Conservation (phyloP, 805 yeast genomes). For the Ogataea paradorogensis region DNA sequence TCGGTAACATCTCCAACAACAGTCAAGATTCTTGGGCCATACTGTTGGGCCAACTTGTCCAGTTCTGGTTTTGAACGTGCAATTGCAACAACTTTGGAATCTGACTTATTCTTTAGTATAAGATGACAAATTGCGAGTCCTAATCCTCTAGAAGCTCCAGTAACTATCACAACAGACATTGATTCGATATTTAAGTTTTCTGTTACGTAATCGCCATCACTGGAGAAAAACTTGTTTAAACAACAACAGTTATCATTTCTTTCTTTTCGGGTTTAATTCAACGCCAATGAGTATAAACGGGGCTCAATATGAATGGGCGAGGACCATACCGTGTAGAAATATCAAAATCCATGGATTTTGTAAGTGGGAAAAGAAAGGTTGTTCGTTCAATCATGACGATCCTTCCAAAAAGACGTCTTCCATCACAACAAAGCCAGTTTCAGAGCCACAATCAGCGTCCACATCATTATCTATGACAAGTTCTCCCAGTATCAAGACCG, state of each 20-base stretch:
- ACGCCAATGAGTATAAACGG: conserved; percentile 16
- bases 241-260: not conserved
- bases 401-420: conserved; percentile 23
- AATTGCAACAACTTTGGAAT: conserved; percentile 57
- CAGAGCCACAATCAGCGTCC: conserved; percentile 12
- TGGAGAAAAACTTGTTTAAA: conserved; percentile 5
- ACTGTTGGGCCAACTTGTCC: conserved; percentile 31
- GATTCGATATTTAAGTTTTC: too few species aligned
- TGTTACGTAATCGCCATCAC: not conserved
- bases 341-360: conserved; percentile 85
- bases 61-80: conserved; percentile 62
- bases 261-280: not conserved
- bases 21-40: conserved; percentile 47
- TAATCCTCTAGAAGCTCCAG: conserved; percentile 75
- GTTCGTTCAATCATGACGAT: conserved; percentile 70
- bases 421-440: conserved; percentile 7
- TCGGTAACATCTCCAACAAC: conserved; percentile 63
- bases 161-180: conserved; percentile 40
- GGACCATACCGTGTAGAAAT: conserved; percentile 78
- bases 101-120: conserved; percentile 37
- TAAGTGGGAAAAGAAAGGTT: conserved; percentile 83
- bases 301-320: conserved; percentile 54
- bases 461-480: conserved; percentile 13
- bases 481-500: conserved; percentile 8
- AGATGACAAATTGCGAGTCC: conserved; percentile 71